Conservation (phyloP, 805 yeast species). For the Candida boleticola region DNA sequence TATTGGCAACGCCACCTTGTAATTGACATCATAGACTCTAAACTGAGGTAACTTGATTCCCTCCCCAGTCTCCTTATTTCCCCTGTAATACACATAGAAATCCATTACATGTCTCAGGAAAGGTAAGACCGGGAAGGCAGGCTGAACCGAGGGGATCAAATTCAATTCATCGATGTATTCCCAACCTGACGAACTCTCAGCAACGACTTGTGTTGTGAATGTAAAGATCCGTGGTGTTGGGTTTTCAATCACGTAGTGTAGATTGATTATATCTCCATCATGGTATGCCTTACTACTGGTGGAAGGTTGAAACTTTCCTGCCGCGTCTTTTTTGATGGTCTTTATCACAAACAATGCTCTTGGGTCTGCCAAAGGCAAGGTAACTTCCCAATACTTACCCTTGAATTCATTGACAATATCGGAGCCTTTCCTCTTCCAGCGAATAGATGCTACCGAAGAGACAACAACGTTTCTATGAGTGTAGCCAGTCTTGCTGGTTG, state of each 20-base stretch:
- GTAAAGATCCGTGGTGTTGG: conserved; percentile 70
- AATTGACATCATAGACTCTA: conserved; percentile 66
- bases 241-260: conserved; percentile 63
- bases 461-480: conserved; percentile 39
- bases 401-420: conserved; percentile 24
- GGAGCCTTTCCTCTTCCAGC: conserved; percentile 31
- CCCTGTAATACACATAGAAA: conserved; percentile 19
- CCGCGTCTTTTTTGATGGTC: conserved; percentile 2
- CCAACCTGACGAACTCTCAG: conserved; percentile 23
- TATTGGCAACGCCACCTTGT: conserved; percentile 58
- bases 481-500: conserved; percentile 37
- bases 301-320: conserved; percentile 8
- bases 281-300: too few species aligned
- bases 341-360: conserved; percentile 51
- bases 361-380: conserved; percentile 67
- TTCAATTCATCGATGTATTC: conserved; percentile 20
- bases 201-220: conserved; percentile 50
- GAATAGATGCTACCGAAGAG: conserved; percentile 19
- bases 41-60: conserved; percentile 53
- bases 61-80: conserved; percentile 12
- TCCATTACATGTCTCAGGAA: conserved; percentile 48
- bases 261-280: conserved; percentile 15
- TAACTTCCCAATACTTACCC: conserved; percentile 47
- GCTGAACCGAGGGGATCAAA: conserved; percentile 29
- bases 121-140: conserved; percentile 57